phyloP scores from a whole-genome alignment of 345 rosid genomes.

The Murraya paniculata region DNA sequence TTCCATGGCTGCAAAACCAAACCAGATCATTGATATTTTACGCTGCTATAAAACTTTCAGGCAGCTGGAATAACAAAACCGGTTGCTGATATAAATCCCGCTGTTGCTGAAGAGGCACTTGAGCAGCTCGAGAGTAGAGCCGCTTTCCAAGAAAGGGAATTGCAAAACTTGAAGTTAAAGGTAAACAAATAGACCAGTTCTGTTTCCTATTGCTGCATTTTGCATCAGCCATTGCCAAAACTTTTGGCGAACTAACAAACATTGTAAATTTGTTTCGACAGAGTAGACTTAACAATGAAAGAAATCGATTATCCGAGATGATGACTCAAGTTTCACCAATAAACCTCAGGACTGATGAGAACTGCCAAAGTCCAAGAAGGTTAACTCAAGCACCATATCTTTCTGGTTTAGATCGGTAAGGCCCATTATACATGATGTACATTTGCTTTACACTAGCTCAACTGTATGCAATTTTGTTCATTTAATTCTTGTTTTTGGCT shows the following conservation, averaged over 20 bases:
- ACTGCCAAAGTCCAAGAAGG: slow-evolving; percentile 47
- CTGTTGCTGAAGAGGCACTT: slow-evolving; percentile 77
- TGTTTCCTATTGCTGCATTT: neutral
- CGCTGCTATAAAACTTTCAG: slow-evolving; percentile 27
- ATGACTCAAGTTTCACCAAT: slow-evolving; percentile 46
- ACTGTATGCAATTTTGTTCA: neutral
- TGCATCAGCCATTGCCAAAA: neutral
- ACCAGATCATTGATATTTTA: neutral
- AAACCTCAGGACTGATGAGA: slow-evolving; percentile 41
- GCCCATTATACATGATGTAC: neutral
- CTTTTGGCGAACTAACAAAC: slow-evolving; percentile 7
- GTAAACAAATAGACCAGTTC: slow-evolving; percentile 23
- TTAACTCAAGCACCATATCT: slow-evolving; percentile 46
- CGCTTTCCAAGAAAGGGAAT: slow-evolving; percentile 59
- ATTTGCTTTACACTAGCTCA: neutral
- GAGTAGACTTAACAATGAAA: slow-evolving; percentile 47
- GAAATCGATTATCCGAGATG: slow-evolving; percentile 48
- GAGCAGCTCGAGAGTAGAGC: slow-evolving; percentile 58
- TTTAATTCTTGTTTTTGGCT: neutral
- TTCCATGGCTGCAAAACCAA: neutral
- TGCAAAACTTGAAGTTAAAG: slow-evolving; percentile 57
- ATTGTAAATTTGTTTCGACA: slow-evolving; percentile 21
- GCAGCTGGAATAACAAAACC: slow-evolving; percentile 61
- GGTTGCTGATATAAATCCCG: slow-evolving; percentile 52
- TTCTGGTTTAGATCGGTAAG: slow-evolving; percentile 52